Base-by-base conservation (phyloP, 176 grass and related monocot species). In the Melocanna baccifera region DNA sequence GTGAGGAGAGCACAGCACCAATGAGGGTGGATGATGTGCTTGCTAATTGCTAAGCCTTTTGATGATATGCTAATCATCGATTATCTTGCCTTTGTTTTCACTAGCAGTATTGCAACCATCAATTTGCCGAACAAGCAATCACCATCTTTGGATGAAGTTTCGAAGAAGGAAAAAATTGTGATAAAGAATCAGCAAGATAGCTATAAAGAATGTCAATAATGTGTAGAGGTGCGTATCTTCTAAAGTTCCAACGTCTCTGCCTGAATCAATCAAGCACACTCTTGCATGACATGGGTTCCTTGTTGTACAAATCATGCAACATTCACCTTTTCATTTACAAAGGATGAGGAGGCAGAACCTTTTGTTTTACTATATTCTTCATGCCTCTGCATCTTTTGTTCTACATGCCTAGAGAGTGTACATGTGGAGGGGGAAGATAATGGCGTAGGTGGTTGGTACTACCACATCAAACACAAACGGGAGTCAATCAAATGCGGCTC, bases 391-490 rank as follows among this genome's bases (percentile, higher is more conserved):
- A 56, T 51, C 69, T 51, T 62, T 23, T 81, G 69, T 15, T 69
- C 22, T 5, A 19, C 37, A 47, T 36, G 14, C 67, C 29, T 23
- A 72, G 22, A 26, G 28, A 57, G 30, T 82, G 56, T 25, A 56
- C 46, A 32, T 41, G 71, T 66, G 57, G 84, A 86, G 84, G 83
- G 20, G 28, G 15, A 40, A 67, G 36, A 72, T 82, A 86, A 40
- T 90, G 79, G 36, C 11, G 3, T 57, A 41, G 73, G 83, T 86
- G 28, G 88, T 86, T 90, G 79, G 73, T 50, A 86, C 63, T 40
- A 22, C 65, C 34, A 40, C 65, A 68, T 68, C 65, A 40, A 19
- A 40, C 65, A 40, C 36, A 20, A 48, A 28, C 42, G 48, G 48
- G 61, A 67, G 83, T 70, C 85, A 32, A 47, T 75, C 85, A 74